Base-by-base conservation (phyloP, 169 alveolate species). In the Haemoproteus tartakovskyi region DNA sequence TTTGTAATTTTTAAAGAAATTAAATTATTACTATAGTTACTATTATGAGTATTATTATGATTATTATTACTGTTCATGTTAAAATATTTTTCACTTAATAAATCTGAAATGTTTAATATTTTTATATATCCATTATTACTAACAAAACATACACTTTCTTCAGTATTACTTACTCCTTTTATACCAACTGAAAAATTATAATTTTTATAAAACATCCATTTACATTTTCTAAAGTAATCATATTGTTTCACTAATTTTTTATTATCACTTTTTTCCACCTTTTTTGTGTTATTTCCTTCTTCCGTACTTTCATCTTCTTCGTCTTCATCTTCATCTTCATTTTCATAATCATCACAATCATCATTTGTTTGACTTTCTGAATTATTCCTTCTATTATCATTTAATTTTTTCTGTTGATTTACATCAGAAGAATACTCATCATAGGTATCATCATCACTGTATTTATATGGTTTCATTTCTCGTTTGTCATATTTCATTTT, bases 71-170 rank as follows among this genome's bases (percentile, higher is more conserved):
- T n/a, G n/a, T n/a, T n/a, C n/a, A n/a, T n/a, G n/a, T n/a, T n/a
- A n/a, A n/a, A n/a, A n/a, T n/a, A n/a, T 37, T 67, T 46, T 21
- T 3, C 14, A n/a, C 22, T 67, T 38, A 67, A 19, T 40, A 67
- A 29, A 52, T 67, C 70, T 9, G 9, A 6, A 19, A 16, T 16
- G 4, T 12, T 54, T 16, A 67, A 52, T 52, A 67, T 21, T 50
- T 67, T 50, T 14, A 67, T 30, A 45, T 30, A 67, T 0, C 82
- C 82, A 38, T 67, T 67, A n/a, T 67, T 54, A 29, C 82, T 52
- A 30, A 26, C 56, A 45, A 67, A 67, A 46, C 82, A 67, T 19
- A 41, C 18, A 21, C 26, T 51, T 11, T 19, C 21, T 5, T 27
- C 21, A 19, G 22, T 67, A 26, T 27, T n/a, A 18, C 40, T 19